Evolutionary conservation across 2,329 filamentous ascomycete genomes (phyloP).

Genomic region (Passalora sequoiae): DNA sequence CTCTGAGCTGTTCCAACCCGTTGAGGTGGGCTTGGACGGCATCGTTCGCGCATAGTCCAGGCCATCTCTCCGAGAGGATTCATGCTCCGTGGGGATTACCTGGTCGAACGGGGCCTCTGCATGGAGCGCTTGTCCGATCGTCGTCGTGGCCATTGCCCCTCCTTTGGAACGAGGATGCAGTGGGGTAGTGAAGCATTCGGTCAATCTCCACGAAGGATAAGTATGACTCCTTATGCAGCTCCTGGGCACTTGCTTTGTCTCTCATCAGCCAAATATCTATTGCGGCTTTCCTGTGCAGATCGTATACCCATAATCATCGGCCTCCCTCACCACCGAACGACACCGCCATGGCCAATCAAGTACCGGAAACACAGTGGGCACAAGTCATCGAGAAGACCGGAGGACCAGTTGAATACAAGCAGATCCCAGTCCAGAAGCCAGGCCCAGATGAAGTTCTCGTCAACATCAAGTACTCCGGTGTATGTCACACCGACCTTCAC

Average conservation of each 20-base stretch:
- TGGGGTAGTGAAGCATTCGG: too few relatives aligned
- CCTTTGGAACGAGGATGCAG: constrained; percentile 16
- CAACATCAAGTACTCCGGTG: constrained; percentile 84
- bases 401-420: constrained; percentile 64
- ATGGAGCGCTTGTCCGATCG: constrained; percentile 19
- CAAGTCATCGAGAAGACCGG: constrained; percentile 81
- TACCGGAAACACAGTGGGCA: constrained; percentile 85
- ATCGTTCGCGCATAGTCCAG: constrained; percentile 14
- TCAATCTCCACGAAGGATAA: too few relatives aligned
- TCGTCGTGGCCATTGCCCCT: constrained; percentile 15
- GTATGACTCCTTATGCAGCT: too few relatives aligned
- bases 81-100: constrained; percentile 16
- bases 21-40: constrained; percentile 7
- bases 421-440: constrained; percentile 75
- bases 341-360: constrained; percentile 37
- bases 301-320: constrained; percentile 8
- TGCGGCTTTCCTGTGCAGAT: constrained; percentile 5
- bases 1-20: constrained; percentile 2
- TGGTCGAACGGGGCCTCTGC: constrained; percentile 11
- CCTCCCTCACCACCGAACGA: too few relatives aligned
- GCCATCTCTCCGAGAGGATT: constrained; percentile 12
- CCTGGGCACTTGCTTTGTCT: too few relatives aligned
- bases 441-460: constrained; percentile 86
- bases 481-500: constrained; percentile 81
- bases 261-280: constrained; percentile 2